A percentile compares a stretch with the other conserved stretches of the same genome.
Conservation (phyloP, 441 rosid genomes). For the Manihot esculenta region DNA sequence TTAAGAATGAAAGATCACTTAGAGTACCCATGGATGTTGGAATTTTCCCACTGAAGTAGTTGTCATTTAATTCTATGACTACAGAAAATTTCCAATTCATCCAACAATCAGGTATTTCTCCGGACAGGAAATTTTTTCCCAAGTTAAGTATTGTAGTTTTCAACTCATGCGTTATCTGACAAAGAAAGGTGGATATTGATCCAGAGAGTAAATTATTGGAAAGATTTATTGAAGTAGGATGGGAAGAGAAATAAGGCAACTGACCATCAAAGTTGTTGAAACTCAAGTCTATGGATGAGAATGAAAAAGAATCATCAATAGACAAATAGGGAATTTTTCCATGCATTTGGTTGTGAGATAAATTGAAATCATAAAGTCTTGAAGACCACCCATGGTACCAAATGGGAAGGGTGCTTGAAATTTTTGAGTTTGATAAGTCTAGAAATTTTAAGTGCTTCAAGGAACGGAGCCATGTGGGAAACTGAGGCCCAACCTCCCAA, state of each 20-base stretch:
- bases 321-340: neutral
- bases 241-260: neutral
- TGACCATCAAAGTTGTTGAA: conserved; percentile 6
- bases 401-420: neutral
- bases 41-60: neutral
- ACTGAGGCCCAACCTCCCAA: conserved; percentile 14
- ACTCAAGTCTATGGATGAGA: neutral
- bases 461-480: conserved; percentile 10
- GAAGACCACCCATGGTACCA: neutral
- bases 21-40: neutral
- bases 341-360: neutral
- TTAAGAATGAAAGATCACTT: neutral
- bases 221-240: neutral
- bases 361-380: neutral
- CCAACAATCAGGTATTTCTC: conserved; percentile 8
- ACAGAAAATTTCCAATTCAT: neutral
- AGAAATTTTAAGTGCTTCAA: neutral
- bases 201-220: conserved; percentile 8
- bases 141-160: neutral
- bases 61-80: neutral
- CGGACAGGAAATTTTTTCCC: conserved; percentile 11
- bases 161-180: neutral
- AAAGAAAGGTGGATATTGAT: neutral
- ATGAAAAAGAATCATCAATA: neutral
- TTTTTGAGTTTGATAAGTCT: conserved; percentile 1